phyloP scores from a whole-genome alignment of 139 green algal genomes.

The Closterium sp. region DNA sequence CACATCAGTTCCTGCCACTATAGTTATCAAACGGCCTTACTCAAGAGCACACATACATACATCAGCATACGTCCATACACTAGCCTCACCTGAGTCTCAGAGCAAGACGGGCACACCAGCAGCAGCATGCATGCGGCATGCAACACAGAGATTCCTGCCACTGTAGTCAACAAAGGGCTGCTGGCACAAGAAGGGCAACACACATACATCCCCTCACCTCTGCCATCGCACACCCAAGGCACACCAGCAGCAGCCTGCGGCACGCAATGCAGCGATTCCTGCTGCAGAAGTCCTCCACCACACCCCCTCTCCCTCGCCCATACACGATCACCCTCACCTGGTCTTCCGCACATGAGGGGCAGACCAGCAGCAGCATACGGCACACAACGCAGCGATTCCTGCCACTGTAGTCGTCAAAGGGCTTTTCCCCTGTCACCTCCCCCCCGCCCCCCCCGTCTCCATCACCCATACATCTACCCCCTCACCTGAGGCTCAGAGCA shows the following conservation, averaged over 20 bases:
- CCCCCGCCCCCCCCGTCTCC: too few relatives aligned
- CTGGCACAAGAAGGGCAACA: not conserved
- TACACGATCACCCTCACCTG: too few relatives aligned
- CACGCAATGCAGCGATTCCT: too few relatives aligned
- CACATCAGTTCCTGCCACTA: conserved; percentile 52
- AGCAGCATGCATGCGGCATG: not conserved
- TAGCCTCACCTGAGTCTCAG: not conserved
- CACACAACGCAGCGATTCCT: not conserved
- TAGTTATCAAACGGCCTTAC: conserved; percentile 62
- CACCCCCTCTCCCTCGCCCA: too few relatives aligned
- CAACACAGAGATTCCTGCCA: not conserved
- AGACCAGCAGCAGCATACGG: too few relatives aligned
- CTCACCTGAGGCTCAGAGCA: not conserved
- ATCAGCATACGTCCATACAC: not conserved
- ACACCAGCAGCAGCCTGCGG: too few relatives aligned
- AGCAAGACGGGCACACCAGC: not conserved
- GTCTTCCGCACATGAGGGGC: too few relatives aligned
- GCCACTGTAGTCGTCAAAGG: not conserved
- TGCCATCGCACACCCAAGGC: too few relatives aligned
- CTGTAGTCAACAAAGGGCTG: not conserved
- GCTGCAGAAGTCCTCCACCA: too few relatives aligned
- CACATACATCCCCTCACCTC: too few relatives aligned
- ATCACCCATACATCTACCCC: too few relatives aligned
- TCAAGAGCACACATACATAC: not conserved
- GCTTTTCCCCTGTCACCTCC: too few relatives aligned